phyloP scores from a whole-genome alignment of 495 filamentous ascomycete species.

The Hypoxylon subgilvum region DNA sequence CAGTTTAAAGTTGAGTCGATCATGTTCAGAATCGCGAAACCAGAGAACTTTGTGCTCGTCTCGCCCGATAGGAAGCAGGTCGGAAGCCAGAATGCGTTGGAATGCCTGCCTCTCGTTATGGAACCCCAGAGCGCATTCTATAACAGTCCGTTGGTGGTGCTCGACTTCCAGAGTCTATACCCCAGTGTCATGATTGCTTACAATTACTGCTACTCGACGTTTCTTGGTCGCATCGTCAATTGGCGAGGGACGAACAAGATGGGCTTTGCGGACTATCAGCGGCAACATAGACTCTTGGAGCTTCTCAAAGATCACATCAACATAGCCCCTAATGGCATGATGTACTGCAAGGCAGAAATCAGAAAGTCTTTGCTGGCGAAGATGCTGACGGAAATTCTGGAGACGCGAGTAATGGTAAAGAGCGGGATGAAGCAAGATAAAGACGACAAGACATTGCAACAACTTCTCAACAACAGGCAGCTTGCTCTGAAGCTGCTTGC shows the following conservation, averaged over 20 bases:
- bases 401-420: slow-evolving; percentile 98
- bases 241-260: slow-evolving; percentile 95
- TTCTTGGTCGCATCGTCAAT: slow-evolving; percentile 78
- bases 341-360: slow-evolving; percentile 85
- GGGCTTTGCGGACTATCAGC: slow-evolving; percentile 85
- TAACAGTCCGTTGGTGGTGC: slow-evolving; percentile 82
- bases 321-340: slow-evolving; percentile 93
- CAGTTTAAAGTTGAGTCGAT: slow-evolving; percentile 98
- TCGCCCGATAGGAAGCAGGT: slow-evolving; percentile 92
- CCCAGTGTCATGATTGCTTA: slow-evolving; percentile 99
- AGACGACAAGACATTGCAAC: slow-evolving; percentile 84
- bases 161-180: slow-evolving; percentile 96
- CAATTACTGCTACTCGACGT: slow-evolving; percentile 99
- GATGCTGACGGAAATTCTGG: slow-evolving; percentile 95
- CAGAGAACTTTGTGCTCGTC: slow-evolving; percentile 89
- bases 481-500: slow-evolving; percentile 95
- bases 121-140: slow-evolving; percentile 97
- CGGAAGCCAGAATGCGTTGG: slow-evolving; percentile 89
- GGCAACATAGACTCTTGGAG: slow-evolving; percentile 74
- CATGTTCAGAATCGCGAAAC: slow-evolving; percentile 98
- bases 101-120: slow-evolving; percentile 96
- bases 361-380: slow-evolving; percentile 91
- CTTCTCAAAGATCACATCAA: slow-evolving; percentile 87
- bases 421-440: slow-evolving; percentile 94
- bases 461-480: slow-evolving; percentile 90